A percentile compares a stretch with the other conserved stretches of the same genome.
Evolutionary conservation across 257 asterid species (phyloP).

Genomic region (Solanum gracilifrons): DNA sequence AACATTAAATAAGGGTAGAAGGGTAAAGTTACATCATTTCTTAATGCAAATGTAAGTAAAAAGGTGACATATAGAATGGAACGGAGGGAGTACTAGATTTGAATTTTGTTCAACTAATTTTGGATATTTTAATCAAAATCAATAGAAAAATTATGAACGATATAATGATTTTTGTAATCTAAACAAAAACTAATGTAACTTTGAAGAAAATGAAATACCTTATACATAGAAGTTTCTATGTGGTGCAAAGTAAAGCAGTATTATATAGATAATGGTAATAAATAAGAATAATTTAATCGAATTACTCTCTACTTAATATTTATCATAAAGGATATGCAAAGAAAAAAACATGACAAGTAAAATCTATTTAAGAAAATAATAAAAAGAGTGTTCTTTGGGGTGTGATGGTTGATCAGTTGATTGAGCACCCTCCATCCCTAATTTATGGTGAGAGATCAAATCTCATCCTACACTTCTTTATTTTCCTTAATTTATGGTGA

Average conservation of each 20-base stretch:
- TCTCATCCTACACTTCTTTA: not conserved
- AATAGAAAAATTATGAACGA: not conserved
- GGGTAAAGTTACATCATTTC: too few species aligned
- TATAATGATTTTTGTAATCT: too few species aligned
- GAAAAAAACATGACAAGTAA: not conserved
- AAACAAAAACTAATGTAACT: too few species aligned
- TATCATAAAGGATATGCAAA: too few species aligned
- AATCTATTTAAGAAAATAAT: too few species aligned
- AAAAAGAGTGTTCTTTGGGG: not conserved
- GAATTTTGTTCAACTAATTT: not conserved
- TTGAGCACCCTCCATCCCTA: not conserved
- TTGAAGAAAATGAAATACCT: too few species aligned
- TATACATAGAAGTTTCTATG: not conserved
- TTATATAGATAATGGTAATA: too few species aligned
- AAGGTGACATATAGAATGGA: too few species aligned
- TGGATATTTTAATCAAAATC: not conserved
- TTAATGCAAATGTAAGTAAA: too few species aligned
- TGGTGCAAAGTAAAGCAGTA: not conserved
- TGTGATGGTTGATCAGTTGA: not conserved
- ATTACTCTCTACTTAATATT: not conserved
- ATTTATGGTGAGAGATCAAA: not conserved
- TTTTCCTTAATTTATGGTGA: not conserved
- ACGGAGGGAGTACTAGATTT: too few species aligned
- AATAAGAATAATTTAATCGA: too few species aligned
- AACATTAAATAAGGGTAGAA: too few species aligned